These are phyloP conservation scores for Fusarium chuoi DNA, from an alignment of 2,329 filamentous ascomycete species.

Conservation along the genomic window DNA sequence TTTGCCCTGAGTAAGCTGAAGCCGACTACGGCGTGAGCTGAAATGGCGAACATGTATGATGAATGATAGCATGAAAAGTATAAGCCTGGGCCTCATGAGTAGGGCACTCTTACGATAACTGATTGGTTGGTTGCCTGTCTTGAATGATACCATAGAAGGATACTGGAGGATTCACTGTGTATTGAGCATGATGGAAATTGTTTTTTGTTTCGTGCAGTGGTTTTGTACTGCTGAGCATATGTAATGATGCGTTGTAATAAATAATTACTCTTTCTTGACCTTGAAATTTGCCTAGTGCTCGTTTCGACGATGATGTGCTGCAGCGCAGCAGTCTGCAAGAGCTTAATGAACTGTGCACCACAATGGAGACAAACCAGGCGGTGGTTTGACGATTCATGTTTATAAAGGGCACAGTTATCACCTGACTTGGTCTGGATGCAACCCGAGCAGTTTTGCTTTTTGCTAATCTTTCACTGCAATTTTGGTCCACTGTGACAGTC, in stretches of 20 bases:
- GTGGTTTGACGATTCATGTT: too few relatives aligned
- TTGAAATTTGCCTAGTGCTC: neutral
- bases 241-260: neutral
- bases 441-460: too few relatives aligned
- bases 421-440: too few relatives aligned
- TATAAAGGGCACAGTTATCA: too few relatives aligned
- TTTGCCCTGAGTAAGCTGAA: neutral
- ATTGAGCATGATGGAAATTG: neutral
- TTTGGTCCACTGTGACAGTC: too few relatives aligned
- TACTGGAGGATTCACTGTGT: neutral
- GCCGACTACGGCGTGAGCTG: neutral
- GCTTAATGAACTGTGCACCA: too few relatives aligned
- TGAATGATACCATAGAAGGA: conserved; percentile 29
- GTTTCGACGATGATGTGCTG: too few relatives aligned
- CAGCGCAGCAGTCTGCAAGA: too few relatives aligned
- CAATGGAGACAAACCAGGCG: too few relatives aligned
- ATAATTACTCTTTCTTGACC: neutral
- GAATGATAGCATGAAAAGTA: too few relatives aligned
- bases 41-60: neutral
- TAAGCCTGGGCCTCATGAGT: neutral
- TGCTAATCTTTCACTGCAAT: too few relatives aligned
- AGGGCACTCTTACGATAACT: neutral
- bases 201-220: neutral
- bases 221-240: neutral
- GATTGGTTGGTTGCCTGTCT: neutral